A percentile compares a stretch with the other conserved stretches of the same genome.
These are phyloP conservation scores for Gilbertella persicaria DNA, from an alignment of 371 early-diverging fungal species.

Conservation along the genomic window DNA sequence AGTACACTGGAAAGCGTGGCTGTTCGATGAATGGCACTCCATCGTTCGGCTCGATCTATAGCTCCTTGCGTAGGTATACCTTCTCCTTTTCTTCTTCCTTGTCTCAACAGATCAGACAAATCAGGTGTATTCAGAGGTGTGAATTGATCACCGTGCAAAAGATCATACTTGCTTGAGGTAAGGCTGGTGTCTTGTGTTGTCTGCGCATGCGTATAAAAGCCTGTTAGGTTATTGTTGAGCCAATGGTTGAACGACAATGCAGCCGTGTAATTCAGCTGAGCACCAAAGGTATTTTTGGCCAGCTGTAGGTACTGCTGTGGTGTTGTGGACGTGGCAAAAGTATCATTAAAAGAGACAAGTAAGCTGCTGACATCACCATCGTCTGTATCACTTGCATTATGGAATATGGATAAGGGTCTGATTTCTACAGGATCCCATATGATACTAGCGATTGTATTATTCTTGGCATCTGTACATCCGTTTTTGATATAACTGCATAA, in stretches of 20 bases:
- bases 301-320: slow-evolving; percentile 4
- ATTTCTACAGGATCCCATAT: slow-evolving; percentile 1
- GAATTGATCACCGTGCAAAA: slow-evolving; percentile 7
- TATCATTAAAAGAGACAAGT: not conserved
- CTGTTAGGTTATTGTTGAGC: slow-evolving; percentile 1
- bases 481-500: slow-evolving; percentile 6
- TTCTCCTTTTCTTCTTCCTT: slow-evolving; percentile 1
- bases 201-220: not conserved
- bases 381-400: not conserved
- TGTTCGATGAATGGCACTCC: slow-evolving; percentile 15
- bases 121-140: slow-evolving; percentile 7
- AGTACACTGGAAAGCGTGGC: slow-evolving; percentile 7
- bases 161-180: not conserved
- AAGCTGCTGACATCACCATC: no score
- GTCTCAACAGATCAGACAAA: slow-evolving; percentile 4
- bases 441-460: slow-evolving; percentile 4
- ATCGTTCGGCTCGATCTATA: slow-evolving; percentile 14
- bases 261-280: not conserved
- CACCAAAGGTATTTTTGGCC: slow-evolving; percentile 1
- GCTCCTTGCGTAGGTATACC: slow-evolving; percentile 1
- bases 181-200: not conserved
- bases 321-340: slow-evolving; percentile 3
- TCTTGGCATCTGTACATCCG: slow-evolving; percentile 11
- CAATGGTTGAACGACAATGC: not conserved
- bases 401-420: not conserved